Evolutionary conservation across 306 rosid species (phyloP).

Genomic region (Rubus idaeus): DNA sequence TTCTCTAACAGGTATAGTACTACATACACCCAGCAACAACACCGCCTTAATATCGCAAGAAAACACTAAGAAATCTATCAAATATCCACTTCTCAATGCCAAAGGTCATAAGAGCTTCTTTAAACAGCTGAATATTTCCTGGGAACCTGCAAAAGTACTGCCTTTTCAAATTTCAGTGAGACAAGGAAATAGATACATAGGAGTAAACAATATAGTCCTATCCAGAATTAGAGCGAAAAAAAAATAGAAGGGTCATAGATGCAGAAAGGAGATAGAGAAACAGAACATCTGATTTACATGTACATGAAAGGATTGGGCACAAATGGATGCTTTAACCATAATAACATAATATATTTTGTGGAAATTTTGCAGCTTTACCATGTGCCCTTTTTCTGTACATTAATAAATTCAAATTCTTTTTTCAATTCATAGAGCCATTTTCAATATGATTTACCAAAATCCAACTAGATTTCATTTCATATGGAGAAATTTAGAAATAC

Average conservation of each 20-base stretch:
- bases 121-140: slow-evolving; percentile 8
- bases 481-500: background rate
- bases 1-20: slow-evolving; percentile 7
- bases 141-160: slow-evolving; percentile 15
- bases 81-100: slow-evolving; percentile 14
- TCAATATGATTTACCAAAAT: slow-evolving; percentile 1
- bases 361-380: slow-evolving; percentile 2
- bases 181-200: slow-evolving; percentile 17
- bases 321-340: slow-evolving; percentile 6
- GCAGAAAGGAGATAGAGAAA: slow-evolving; percentile 12
- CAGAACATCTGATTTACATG: slow-evolving; percentile 12
- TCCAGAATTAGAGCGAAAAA: background rate
- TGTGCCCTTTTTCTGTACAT: slow-evolving; percentile 1
- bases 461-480: background rate
- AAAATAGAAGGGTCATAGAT: background rate
- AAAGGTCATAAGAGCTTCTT: slow-evolving; percentile 21
- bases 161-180: slow-evolving; percentile 7
- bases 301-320: slow-evolving; percentile 26
- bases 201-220: background rate
- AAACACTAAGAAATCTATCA: background rate
- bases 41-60: background rate
- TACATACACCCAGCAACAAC: slow-evolving; percentile 9
- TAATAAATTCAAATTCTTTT: no score
- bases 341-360: background rate
- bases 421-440: background rate